Evolutionary conservation across 371 early-diverging fungal species (phyloP).

Genomic region (Mucor velutinosus): DNA sequence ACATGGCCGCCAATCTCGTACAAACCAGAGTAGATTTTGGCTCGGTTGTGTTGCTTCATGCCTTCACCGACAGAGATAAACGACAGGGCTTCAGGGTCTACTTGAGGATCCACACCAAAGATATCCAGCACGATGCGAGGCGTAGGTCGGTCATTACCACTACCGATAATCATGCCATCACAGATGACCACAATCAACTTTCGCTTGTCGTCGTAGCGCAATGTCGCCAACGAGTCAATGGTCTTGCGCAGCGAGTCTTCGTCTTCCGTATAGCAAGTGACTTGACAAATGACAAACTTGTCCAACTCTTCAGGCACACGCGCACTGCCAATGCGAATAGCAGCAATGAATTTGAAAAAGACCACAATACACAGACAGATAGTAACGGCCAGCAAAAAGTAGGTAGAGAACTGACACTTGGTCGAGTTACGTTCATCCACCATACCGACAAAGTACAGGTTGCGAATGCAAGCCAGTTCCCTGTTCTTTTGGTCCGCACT

Average conservation of each 20-base stretch:
- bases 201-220: conserved; percentile 89
- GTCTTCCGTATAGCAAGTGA: conserved; percentile 98
- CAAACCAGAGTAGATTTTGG: conserved; percentile 92
- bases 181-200: conserved; percentile 89
- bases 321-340: conserved; percentile 79
- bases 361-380: conserved; percentile 77
- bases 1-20: conserved; percentile 70
- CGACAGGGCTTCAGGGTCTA: conserved; percentile 82
- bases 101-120: conserved; percentile 79
- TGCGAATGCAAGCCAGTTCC: conserved; percentile 70
- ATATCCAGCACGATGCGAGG: conserved; percentile 94
- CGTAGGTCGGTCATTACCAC: conserved; percentile 94
- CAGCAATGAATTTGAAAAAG: conserved; percentile 89
- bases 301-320: conserved; percentile 88
- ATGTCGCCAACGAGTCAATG: conserved; percentile 85
- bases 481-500: conserved; percentile 37
- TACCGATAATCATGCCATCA: conserved; percentile 89
- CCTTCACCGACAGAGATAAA: conserved; percentile 91
- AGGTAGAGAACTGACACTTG: conserved; percentile 86
- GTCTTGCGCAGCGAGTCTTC: conserved; percentile 92
- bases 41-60: conserved; percentile 85
- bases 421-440: conserved; percentile 82
- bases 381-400: conserved; percentile 80
- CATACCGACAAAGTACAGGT: conserved; percentile 85
- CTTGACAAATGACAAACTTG: conserved; percentile 86